Percentiles rank a stretch among this genome's conserved stretches.
Evolutionary conservation across 73 alveolate genomes (phyloP).

Genomic region (Paraurostyla sp.): DNA sequence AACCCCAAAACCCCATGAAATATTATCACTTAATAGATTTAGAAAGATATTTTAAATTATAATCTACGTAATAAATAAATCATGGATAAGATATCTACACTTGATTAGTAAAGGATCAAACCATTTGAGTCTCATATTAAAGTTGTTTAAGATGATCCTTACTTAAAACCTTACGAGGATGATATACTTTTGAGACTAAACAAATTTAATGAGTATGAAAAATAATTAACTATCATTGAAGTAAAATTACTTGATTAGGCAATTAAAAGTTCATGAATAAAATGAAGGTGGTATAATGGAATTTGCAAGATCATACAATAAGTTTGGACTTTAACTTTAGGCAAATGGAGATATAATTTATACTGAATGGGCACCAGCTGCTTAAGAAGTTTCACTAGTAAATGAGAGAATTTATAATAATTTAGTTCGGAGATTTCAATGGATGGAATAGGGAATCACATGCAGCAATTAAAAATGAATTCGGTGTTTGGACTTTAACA

Average conservation of each 20-base stretch:
- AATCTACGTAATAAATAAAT: not conserved
- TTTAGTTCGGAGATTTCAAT: slow-evolving; percentile 82
- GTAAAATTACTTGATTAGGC: slow-evolving; percentile 1
- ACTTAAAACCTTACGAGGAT: slow-evolving; percentile 52
- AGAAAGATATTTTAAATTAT: no score
- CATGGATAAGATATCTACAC: not conserved
- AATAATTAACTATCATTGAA: not conserved
- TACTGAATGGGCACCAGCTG: slow-evolving; percentile 97
- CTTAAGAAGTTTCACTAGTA: slow-evolving; percentile 84
- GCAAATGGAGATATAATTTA: slow-evolving; percentile 74
- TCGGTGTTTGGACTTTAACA: slow-evolving; percentile 75
- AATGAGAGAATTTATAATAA: slow-evolving; percentile 66
- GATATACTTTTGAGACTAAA: slow-evolving; percentile 46
- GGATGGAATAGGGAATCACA: slow-evolving; percentile 74
- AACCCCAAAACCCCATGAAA: no score
- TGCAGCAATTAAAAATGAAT: slow-evolving; percentile 58
- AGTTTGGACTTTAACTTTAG: slow-evolving; percentile 69
- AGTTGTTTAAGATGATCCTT: slow-evolving; percentile 63
- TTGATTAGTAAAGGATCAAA: not conserved
- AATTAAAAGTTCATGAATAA: slow-evolving; percentile 19
- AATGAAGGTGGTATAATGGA: slow-evolving; percentile 69
- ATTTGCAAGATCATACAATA: slow-evolving; percentile 74
- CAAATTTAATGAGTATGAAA: slow-evolving; percentile 39
- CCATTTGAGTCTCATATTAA: slow-evolving; percentile 19
- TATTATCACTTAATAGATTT: no score